These are phyloP conservation scores for Aspergillus haitiensis DNA, from an alignment of 495 filamentous ascomycete genomes.

Conservation along the genomic window DNA sequence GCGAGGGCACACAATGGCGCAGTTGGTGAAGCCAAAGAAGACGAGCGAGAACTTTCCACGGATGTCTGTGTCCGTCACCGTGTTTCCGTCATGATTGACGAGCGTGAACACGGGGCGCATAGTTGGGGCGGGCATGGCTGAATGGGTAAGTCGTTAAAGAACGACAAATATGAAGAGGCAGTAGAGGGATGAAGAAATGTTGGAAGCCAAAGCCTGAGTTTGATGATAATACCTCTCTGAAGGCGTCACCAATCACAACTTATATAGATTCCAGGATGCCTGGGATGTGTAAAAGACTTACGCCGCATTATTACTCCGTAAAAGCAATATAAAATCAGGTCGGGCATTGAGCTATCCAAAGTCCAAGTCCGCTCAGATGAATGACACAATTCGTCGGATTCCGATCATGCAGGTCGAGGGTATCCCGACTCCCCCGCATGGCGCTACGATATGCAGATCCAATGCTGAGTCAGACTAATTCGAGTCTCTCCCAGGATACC, in stretches of 20 bases:
- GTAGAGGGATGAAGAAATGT: not conserved
- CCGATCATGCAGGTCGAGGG: slow-evolving; percentile 1
- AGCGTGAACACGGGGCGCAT: slow-evolving; percentile 4
- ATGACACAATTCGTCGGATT: not conserved
- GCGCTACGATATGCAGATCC: no score
- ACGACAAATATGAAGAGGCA: no score
- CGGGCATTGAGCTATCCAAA: not conserved
- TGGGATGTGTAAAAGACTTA: not conserved
- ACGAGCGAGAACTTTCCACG: slow-evolving; percentile 3
- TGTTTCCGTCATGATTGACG: slow-evolving; percentile 1
- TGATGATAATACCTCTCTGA: not conserved
- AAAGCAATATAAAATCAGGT: not conserved
- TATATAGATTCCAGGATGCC: not conserved
- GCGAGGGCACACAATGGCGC: slow-evolving; percentile 7
- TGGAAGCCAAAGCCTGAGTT: not conserved
- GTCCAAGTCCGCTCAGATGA: not conserved
- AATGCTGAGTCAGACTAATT: no score
- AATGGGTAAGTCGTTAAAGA: no score
- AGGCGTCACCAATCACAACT: not conserved
- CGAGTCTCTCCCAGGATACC: no score
- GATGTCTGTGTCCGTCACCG: not conserved
- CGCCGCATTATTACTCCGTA: slow-evolving; percentile 8
- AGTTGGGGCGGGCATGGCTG: not conserved
- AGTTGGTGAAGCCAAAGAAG: slow-evolving; percentile 15
- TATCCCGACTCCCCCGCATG: not conserved